Base-by-base conservation (phyloP, 192 early-diverging fungal genomes). In the Umbelopsis vinacea region DNA sequence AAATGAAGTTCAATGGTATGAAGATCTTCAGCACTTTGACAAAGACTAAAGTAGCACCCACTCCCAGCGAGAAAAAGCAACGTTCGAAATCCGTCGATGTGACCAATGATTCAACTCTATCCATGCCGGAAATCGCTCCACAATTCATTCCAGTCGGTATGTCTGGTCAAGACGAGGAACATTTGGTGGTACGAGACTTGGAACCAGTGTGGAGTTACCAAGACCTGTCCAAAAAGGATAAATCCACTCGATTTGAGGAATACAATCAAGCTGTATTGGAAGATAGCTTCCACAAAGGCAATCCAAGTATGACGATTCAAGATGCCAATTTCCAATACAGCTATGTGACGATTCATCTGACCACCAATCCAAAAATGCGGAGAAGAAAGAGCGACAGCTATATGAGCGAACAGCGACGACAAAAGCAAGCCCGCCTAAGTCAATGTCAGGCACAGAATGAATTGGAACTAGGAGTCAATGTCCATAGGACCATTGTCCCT, bases 401-500 rank as follows among this genome's bases (percentile, higher is more conserved):
- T 8, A 63, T 63, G 57, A 63, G 57, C 19, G 57, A 63, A 37
- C 57, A 63, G 33, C 57, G 57, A 37, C 29, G 57, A 63, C 57
- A 26, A 19, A 63, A 63, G 57, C 57, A 63, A 63, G 57, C 57
- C 17, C 57, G 57, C 19, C 17, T 63, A 37, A 63, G 57, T 35
- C 57, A 63, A 63, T 63, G 57, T 33, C 26, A 63, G 6, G 26
- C 33, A 38, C 38, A 63, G 33, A 63, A 37, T 19, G 33, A 63
- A 26, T 37, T 71, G 35, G 63, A 71, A 26, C 21, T 71, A 4
- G 53, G 67, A 38, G 71, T 71, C 21, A 52, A 76, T 22, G 52
- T 76, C 4, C 75, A 48, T 15, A 69, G 77, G 5, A 68, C 69
- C 0, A 66, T 74, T 7, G 66, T 67, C 15, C 77, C 77, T 15